A percentile compares a stretch with the other conserved stretches of the same genome.
These are phyloP conservation scores for Vitis cinerea DNA, from an alignment of 164 flowering plant genomes.

Conservation along the genomic window DNA sequence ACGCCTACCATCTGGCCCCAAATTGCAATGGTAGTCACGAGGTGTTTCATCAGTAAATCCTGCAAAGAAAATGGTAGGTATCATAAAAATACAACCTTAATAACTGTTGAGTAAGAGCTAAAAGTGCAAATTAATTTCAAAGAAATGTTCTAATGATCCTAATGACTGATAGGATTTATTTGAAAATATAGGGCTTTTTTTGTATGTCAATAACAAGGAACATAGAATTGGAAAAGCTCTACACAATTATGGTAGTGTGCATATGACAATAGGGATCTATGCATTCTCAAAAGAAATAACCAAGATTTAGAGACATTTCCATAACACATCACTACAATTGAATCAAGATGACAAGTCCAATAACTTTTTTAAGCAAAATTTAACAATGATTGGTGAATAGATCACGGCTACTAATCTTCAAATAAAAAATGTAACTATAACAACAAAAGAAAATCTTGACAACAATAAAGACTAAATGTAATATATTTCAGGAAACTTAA, in stretches of 20 bases:
- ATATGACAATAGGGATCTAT: background rate
- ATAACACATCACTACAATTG: background rate
- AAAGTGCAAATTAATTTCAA: background rate
- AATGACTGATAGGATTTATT: background rate
- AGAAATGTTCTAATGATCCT: background rate
- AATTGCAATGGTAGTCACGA: conserved; percentile 94
- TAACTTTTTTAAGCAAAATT: background rate
- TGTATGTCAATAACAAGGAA: too few relatives aligned
- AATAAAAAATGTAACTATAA: background rate
- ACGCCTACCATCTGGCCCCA: conserved; percentile 98
- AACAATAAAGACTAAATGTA: background rate
- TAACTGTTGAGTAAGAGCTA: background rate
- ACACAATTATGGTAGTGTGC: background rate
- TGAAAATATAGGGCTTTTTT: background rate
- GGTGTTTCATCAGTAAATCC: conserved; percentile 97
- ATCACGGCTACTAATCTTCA: background rate
- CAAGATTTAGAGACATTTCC: background rate
- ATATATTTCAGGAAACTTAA: background rate
- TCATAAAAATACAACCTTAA: background rate
- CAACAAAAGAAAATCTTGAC: background rate
- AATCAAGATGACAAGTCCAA: too few relatives aligned
- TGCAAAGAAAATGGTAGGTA: conserved; percentile 29
- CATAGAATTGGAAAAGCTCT: too few relatives aligned
- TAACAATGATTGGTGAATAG: background rate
- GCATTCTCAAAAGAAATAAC: background rate